Evolutionary conservation across 768 basidiomycete species (phyloP), one percentile per base, ranked within the genome.

Genomic region (Cubamyces lactineus): DNA sequence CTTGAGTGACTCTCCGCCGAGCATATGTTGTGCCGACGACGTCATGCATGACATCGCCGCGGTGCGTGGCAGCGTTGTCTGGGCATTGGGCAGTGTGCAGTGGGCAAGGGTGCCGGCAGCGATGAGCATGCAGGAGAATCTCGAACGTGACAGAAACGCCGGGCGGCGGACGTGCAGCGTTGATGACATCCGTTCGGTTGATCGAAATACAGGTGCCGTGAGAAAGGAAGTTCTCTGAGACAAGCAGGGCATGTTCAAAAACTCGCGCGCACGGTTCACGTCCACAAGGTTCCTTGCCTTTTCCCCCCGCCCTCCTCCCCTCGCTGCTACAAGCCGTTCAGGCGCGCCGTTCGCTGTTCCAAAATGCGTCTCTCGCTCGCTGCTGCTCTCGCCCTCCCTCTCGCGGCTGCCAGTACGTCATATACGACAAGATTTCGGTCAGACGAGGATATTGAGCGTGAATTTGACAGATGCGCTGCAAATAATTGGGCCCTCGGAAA

Each of bases 401-500:
- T 73, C 49, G 65, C 67, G 41, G 61, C 49, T 42, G 69, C 66
- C 50, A 58, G 60, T 57, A 70, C 17, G 75, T 69, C 62, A 40
- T 61, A 66, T 60, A 15, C 42, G 40, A 7, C 38, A 28, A 51
- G n/a, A 9, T 5, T 34, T 28, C 26, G 21, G 38, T 28, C 16
- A 3, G 13, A 34, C 12, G 17, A 30, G 5, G 15, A 6, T 26
- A 47, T 61, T 46, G n/a, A 57, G 17, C 54, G 49, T 24, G n/a
- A 4, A 7, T 52, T 42, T 48, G 19, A 41, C 43, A 75, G 76
- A 69, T 17, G 66, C 72, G 28, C 70, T 77, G 49, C 57, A 49
- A 52, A 76, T 78, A 57, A 58, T 63, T 12, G 70, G 63, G 5
- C 77, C 77, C 11, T 73, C 71, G 4, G 39, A 65, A 2, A 49